These are phyloP conservation scores for Sungouiozyma ichnusensis DNA, from an alignment of 805 yeast species.

Conservation along the genomic window DNA sequence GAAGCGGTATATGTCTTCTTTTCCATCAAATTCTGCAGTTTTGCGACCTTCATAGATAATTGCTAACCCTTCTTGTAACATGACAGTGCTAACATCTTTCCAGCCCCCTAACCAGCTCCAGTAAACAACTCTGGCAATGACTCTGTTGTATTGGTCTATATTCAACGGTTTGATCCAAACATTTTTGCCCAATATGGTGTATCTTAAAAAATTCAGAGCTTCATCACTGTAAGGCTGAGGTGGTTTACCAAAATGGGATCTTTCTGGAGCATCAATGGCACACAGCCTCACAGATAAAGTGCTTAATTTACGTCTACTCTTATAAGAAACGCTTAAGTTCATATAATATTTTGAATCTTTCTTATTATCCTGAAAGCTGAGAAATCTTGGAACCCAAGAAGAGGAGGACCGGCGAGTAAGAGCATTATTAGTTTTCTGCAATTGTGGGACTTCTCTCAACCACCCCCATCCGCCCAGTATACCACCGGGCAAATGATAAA, in stretches of 20 bases:
- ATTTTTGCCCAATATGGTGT: conserved; percentile 51
- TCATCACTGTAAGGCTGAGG: conserved; percentile 84
- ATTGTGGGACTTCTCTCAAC: conserved; percentile 57
- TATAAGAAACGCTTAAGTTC: conserved; percentile 18
- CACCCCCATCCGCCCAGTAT: conserved; percentile 85
- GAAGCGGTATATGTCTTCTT: conserved; percentile 46
- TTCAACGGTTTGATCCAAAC: conserved; percentile 71
- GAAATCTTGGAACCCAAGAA: neutral
- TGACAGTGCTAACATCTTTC: conserved; percentile 76
- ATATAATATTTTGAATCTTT: conserved; percentile 16
- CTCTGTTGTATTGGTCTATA: conserved; percentile 80
- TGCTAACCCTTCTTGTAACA: conserved; percentile 76
- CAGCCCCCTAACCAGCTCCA: conserved; percentile 51
- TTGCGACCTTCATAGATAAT: conserved; percentile 76
- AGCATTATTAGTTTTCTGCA: conserved; percentile 14
- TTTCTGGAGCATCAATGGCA: conserved; percentile 96
- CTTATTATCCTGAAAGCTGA: neutral
- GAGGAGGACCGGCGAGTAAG: neutral
- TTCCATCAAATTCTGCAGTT: conserved; percentile 81
- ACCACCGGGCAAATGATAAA: conserved; percentile 94
- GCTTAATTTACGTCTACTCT: conserved; percentile 24
- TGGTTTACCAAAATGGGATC: conserved; percentile 88
- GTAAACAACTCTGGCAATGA: conserved; percentile 65
- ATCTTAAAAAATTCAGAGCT: conserved; percentile 67
- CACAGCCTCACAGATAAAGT: conserved; percentile 77